Evolutionary conservation across 2,329 filamentous ascomycete genomes (phyloP).

Genomic region (Hypoxylon sp.): DNA sequence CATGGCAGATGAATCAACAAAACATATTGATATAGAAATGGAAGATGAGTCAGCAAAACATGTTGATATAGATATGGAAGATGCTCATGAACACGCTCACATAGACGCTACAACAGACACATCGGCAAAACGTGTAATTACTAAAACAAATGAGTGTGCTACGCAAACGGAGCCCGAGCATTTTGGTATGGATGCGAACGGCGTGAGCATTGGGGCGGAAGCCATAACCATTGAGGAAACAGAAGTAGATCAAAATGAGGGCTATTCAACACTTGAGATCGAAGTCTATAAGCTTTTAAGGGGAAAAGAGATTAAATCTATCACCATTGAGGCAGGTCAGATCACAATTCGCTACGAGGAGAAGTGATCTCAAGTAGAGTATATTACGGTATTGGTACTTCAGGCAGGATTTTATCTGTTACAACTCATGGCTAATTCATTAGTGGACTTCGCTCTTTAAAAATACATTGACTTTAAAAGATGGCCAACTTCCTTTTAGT

Average conservation of each 20-base stretch:
- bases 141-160: not conserved
- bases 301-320: not conserved
- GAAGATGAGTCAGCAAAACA: too few relatives aligned
- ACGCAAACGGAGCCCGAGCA: not conserved
- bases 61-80: not conserved
- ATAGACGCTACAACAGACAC: not conserved
- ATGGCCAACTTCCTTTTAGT: not conserved
- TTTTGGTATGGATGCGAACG: too few relatives aligned
- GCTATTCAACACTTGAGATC: not conserved
- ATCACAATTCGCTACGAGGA: not conserved
- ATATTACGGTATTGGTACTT: not conserved
- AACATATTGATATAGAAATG: not conserved
- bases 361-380: not conserved
- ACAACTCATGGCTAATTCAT: too few relatives aligned
- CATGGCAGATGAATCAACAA: too few relatives aligned
- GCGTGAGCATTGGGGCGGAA: not conserved
- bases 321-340: not conserved
- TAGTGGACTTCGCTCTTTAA: too few relatives aligned
- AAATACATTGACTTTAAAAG: too few relatives aligned
- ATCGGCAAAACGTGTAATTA: not conserved
- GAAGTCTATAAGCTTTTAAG: constrained; percentile 6
- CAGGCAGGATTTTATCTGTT: not conserved
- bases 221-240: not conserved
- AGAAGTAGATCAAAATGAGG: not conserved
- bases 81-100: not conserved